phyloP scores from a whole-genome alignment of 768 basidiomycete genomes.

The Lanmaoa rubissima region DNA sequence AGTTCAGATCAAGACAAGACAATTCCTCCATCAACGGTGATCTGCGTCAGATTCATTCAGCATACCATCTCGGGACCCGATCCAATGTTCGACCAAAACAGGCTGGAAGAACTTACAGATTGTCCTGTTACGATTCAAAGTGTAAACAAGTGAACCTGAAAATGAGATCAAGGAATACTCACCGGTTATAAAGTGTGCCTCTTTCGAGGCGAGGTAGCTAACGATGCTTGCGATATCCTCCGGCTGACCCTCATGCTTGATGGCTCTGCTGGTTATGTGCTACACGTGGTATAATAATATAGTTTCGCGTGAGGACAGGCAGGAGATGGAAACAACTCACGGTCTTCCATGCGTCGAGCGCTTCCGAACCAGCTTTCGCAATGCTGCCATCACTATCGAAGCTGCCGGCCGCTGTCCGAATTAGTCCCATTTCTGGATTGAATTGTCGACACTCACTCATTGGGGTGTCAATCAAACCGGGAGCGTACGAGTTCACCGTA shows the following conservation, averaged over 20 bases:
- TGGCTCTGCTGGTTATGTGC: background rate
- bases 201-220: constrained; percentile 35
- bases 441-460: constrained; percentile 22
- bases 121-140: background rate
- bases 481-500: constrained; percentile 41
- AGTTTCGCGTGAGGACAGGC: background rate
- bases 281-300: background rate
- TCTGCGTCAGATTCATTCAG: background rate
- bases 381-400: background rate
- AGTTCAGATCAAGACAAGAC: background rate
- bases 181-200: constrained; percentile 37
- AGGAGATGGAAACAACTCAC: background rate
- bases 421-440: background rate
- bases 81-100: background rate
- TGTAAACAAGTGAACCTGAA: background rate
- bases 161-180: background rate
- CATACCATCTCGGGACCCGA: background rate
- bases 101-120: constrained; percentile 4
- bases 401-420: background rate
- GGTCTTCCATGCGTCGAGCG: background rate
- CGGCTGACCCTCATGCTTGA: constrained; percentile 26
- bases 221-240: constrained; percentile 34
- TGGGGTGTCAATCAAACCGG: constrained; percentile 29
- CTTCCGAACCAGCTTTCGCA: background rate
- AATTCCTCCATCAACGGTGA: constrained; percentile 6